Base-by-base conservation (phyloP, 371 early-diverging fungal species). In the Mortierella sp. region DNA sequence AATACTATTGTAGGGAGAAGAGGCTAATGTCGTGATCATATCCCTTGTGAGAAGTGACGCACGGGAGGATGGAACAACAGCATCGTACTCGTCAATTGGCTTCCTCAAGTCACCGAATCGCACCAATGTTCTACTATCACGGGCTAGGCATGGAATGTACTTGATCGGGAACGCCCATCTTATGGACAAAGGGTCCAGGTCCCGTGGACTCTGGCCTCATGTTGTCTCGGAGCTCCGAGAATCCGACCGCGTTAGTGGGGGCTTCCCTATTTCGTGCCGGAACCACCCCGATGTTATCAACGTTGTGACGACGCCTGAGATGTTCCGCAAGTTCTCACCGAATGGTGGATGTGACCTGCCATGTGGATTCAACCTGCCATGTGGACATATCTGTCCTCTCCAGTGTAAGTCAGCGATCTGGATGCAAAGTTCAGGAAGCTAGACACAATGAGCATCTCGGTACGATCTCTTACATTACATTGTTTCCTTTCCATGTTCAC, bases 81-180 rank as follows among this genome's bases (percentile, higher is more conserved):
- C 34, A 16, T 59, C 60, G 19, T 79, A 4, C 10, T 4, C 80
- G 0, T 69, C 79, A 7, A 91, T 92, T 67, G 95, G 95, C 14
- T 95, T 95, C 79, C 78, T 94, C 40, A 89, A 87, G 63, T 88
- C 90, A 8, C 80, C 80, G 2, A 90, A 93, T 67, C 88, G 95
- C 58, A 85, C 91, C 10, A 94, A 93, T 71, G 95, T 95, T 16
- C 80, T 91, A 7, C 69, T 94, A 8, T 93, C 93, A 0, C 84
- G 95, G 57, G 92, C 93, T 0, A 53, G 67, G 39, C 79, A 79
- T 41, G 81, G 81, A 4, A 80, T 90, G 80, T 85, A 80, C 48
- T 31, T 91, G 4, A 46, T 91, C n/a, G 91, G 91, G 14, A 82
- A 85, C 46, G 72, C 79, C 1, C 37, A 45, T 0, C 51, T 85